A percentile compares a stretch with the other conserved stretches of the same genome.
Evolutionary conservation across 495 filamentous ascomycete genomes (phyloP).

Genomic region (Lasiosphaeria hispida): DNA sequence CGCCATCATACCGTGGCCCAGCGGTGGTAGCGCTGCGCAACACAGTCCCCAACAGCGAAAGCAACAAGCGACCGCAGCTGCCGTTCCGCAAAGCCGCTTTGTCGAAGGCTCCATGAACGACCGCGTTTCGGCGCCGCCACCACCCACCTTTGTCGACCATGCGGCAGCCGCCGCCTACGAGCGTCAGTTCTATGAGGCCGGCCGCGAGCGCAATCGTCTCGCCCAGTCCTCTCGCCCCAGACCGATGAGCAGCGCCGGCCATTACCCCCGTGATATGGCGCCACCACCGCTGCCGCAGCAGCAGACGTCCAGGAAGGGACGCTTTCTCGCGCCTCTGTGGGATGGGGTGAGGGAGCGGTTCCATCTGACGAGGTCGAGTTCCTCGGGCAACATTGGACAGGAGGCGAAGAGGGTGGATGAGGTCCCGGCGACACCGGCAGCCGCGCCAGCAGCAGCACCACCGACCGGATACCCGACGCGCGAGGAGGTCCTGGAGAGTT

Average conservation of each 20-base stretch:
- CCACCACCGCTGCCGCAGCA: neutral
- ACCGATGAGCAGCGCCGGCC: slow-evolving; percentile 14
- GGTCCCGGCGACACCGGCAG: neutral
- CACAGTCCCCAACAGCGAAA: neutral
- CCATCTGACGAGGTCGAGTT: slow-evolving; percentile 24
- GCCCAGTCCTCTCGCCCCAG: neutral
- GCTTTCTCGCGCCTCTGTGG: slow-evolving; percentile 34
- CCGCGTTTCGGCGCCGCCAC: slow-evolving; percentile 65
- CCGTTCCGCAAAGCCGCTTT: slow-evolving; percentile 45
- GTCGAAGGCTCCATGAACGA: slow-evolving; percentile 77
- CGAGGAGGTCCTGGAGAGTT: slow-evolving; percentile 47
- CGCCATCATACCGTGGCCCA: no score
- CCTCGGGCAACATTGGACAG: slow-evolving; percentile 21
- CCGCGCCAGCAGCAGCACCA: neutral
- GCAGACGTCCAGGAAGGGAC: slow-evolving; percentile 7
- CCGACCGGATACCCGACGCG: slow-evolving; percentile 35
- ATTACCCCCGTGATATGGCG: neutral
- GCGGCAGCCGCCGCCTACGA: slow-evolving; percentile 40
- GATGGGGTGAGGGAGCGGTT: slow-evolving; percentile 33
- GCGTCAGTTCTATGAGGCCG: slow-evolving; percentile 31
- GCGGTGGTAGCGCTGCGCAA: no score
- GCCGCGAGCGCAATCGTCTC: neutral
- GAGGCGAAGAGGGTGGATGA: neutral
- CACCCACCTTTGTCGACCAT: slow-evolving; percentile 57
- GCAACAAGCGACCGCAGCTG: neutral